Percentiles rank a stretch among this genome's conserved stretches.
Evolutionary conservation across 2,329 filamentous ascomycete species (phyloP).

Genomic region (Cryphonectria naterciae): DNA sequence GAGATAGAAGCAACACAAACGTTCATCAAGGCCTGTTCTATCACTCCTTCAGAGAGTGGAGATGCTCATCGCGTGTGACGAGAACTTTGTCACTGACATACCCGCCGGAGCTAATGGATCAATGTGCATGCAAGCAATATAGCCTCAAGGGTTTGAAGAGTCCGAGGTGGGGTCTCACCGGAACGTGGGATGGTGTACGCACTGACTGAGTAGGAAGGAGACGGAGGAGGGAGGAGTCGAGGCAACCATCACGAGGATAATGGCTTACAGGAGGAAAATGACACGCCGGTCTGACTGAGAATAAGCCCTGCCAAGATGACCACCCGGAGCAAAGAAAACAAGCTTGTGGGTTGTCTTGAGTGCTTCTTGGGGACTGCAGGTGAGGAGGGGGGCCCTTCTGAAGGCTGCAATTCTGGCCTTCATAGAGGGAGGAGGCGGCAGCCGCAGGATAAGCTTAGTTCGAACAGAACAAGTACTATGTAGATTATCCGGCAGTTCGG

Average conservation of each 20-base stretch:
- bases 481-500: slow-evolving; percentile 8
- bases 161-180: slow-evolving; percentile 20
- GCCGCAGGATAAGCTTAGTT: neutral
- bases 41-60: neutral
- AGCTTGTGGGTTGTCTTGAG: neutral
- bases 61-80: slow-evolving; percentile 18
- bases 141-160: neutral
- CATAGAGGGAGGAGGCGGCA: neutral
- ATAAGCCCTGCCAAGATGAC: slow-evolving; percentile 8
- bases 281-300: neutral
- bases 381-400: neutral
- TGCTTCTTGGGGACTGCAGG: neutral
- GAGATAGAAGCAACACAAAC: neutral
- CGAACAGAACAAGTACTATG: neutral
- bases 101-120: slow-evolving; percentile 36
- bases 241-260: neutral
- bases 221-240: neutral
- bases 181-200: slow-evolving; percentile 8
- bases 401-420: too few relatives aligned
- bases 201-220: neutral
- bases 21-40: neutral
- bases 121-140: slow-evolving; percentile 32
- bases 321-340: neutral
- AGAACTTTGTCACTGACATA: slow-evolving; percentile 33
- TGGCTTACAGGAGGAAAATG: neutral